Evolutionary conservation across 106 monocot species (phyloP).

Genomic region (Alisma plantagoaquatica): DNA sequence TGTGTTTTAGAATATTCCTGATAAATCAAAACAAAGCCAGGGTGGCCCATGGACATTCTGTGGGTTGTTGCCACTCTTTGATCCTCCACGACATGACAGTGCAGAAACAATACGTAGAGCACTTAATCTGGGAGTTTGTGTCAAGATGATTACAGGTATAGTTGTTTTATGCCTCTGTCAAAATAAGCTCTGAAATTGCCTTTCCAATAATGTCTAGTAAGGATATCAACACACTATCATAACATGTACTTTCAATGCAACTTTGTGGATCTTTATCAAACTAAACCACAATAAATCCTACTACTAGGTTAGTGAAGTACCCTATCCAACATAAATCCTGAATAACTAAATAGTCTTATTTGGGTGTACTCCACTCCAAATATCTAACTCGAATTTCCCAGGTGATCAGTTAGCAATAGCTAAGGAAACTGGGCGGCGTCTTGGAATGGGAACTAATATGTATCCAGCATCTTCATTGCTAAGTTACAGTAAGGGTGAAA

Average conservation of each 20-base stretch:
- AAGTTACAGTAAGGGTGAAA: conserved; percentile 30
- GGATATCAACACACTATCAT: not conserved
- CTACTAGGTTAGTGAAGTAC: too few species aligned
- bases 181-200: not conserved
- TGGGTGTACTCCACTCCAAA: not conserved
- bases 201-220: not conserved
- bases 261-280: not conserved
- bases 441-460: conserved; percentile 81
- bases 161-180: not conserved
- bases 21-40: conserved; percentile 39
- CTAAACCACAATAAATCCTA: not conserved
- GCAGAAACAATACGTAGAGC: conserved; percentile 69
- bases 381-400: conserved; percentile 9
- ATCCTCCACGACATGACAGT: conserved; percentile 68
- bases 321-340: too few species aligned
- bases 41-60: conserved; percentile 62
- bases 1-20: conserved; percentile 33
- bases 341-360: too few species aligned
- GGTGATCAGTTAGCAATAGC: conserved; percentile 67
- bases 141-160: conserved; percentile 64
- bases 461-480: conserved; percentile 61
- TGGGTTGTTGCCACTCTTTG: conserved; percentile 59
- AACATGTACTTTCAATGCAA: not conserved
- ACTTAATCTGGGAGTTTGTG: conserved; percentile 50
- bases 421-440: conserved; percentile 61